Percentiles rank a stretch among this genome's conserved stretches.
Evolutionary conservation across 2,329 filamentous ascomycete species (phyloP).

Genomic region (Fusarium musae): DNA sequence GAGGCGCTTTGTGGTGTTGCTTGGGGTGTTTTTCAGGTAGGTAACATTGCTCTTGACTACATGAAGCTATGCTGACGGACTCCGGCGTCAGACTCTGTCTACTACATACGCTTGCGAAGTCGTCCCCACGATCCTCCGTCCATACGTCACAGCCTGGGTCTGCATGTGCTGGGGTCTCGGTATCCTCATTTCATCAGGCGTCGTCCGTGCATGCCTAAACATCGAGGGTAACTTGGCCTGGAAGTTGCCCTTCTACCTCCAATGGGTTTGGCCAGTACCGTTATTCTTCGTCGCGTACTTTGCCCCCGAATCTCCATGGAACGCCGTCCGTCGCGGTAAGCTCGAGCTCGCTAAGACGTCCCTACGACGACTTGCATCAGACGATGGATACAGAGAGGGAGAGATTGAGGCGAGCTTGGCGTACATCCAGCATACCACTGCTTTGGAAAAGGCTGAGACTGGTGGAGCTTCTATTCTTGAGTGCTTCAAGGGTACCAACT

Average conservation of each 20-base stretch:
- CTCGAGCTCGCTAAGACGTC: constrained; percentile 26
- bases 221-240: constrained; percentile 51
- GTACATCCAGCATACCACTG: background rate
- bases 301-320: constrained; percentile 46
- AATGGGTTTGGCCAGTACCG: constrained; percentile 49
- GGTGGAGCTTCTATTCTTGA: constrained; percentile 49
- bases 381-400: background rate
- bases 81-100: constrained; percentile 47
- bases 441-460: constrained; percentile 51
- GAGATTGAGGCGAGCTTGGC: background rate
- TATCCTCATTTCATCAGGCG: constrained; percentile 54
- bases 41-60: background rate
- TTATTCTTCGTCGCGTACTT: constrained; percentile 45
- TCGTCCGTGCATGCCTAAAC: constrained; percentile 50
- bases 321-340: constrained; percentile 46
- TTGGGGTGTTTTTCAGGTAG: constrained; percentile 46
- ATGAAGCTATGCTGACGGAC: fast-evolving
- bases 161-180: constrained; percentile 58
- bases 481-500: constrained; percentile 57
- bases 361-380: background rate
- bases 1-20: constrained; percentile 51
- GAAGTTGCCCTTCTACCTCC: constrained; percentile 51
- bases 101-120: constrained; percentile 58
- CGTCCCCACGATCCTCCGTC: constrained; percentile 49
- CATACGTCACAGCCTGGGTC: constrained; percentile 55